A percentile compares a stretch with the other conserved stretches of the same genome.
Evolutionary conservation across 2,329 filamentous ascomycete genomes (phyloP).

Genomic region (Alternaria sp.): DNA sequence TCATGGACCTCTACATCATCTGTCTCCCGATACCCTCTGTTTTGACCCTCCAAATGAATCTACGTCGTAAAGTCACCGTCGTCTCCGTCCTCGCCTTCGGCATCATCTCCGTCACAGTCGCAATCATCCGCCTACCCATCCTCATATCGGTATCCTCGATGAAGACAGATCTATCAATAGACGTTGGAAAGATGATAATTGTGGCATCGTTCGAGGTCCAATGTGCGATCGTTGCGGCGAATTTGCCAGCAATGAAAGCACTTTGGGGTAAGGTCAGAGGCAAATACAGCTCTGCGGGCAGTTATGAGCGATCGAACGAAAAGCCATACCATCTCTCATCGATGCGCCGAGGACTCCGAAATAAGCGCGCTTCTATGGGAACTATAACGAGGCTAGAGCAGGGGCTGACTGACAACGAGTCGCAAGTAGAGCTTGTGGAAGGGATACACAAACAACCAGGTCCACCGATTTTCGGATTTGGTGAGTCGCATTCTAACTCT

Average conservation of each 20-base stretch:
- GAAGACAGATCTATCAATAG: background rate
- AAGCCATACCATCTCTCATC: background rate
- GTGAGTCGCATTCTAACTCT: background rate
- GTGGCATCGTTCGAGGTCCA: conserved; percentile 5
- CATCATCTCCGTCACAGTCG: conserved; percentile 2
- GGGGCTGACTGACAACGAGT: background rate
- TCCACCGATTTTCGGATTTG: background rate
- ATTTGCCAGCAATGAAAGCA: conserved; percentile 1
- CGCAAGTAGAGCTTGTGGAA: background rate
- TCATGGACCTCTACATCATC: conserved; percentile 6
- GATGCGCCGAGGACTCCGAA: background rate
- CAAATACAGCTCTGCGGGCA: background rate
- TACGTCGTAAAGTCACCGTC: conserved; percentile 1
- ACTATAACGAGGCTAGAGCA: background rate
- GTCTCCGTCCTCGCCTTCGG: conserved; percentile 6
- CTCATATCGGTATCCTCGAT: background rate
- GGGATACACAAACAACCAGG: background rate
- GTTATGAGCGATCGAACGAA: background rate
- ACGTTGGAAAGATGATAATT: background rate
- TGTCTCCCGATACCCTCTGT: conserved; percentile 2
- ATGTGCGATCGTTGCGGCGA: conserved; percentile 5
- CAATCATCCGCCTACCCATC: background rate
- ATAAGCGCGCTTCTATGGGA: background rate
- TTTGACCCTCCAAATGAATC: background rate
- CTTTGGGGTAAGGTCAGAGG: background rate